These are phyloP conservation scores for Nepenthes mirabilis DNA, from an alignment of 148 eudicot genomes.

Conservation along the genomic window DNA sequence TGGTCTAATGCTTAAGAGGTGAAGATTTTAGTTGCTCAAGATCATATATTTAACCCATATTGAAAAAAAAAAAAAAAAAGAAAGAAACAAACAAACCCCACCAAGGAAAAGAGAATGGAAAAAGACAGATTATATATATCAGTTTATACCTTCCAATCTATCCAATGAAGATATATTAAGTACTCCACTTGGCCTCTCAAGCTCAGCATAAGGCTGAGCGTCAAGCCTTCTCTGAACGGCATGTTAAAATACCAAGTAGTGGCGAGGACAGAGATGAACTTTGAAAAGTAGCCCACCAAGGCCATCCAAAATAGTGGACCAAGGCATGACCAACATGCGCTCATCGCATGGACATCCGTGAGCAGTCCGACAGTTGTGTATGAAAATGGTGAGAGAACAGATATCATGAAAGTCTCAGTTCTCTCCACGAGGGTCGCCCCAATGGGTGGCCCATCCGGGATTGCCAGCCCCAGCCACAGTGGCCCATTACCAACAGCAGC, in stretches of 20 bases:
- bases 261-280: slow-evolving; percentile 26
- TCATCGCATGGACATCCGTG: slow-evolving; percentile 36
- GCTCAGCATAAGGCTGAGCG: slow-evolving; percentile 56
- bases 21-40: too few relatives aligned
- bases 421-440: slow-evolving; percentile 59
- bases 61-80: neutral
- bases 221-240: slow-evolving; percentile 44
- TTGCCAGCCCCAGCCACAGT: slow-evolving; percentile 69
- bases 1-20: too few relatives aligned
- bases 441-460: slow-evolving; percentile 78
- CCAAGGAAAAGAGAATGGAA: neutral
- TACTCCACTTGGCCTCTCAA: slow-evolving; percentile 75
- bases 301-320: slow-evolving; percentile 34
- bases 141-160: slow-evolving; percentile 44
- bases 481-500: slow-evolving; percentile 67
- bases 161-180: slow-evolving; percentile 54
- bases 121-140: neutral
- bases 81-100: neutral
- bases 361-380: slow-evolving; percentile 46
- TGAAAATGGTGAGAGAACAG: slow-evolving; percentile 56
- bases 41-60: neutral
- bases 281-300: slow-evolving; percentile 24
- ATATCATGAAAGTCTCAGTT: slow-evolving; percentile 35
- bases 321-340: slow-evolving; percentile 34
- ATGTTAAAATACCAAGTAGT: slow-evolving; percentile 34